Evolutionary conservation across 768 basidiomycete genomes (phyloP).

Genomic region (Hemileccinum impolitum): DNA sequence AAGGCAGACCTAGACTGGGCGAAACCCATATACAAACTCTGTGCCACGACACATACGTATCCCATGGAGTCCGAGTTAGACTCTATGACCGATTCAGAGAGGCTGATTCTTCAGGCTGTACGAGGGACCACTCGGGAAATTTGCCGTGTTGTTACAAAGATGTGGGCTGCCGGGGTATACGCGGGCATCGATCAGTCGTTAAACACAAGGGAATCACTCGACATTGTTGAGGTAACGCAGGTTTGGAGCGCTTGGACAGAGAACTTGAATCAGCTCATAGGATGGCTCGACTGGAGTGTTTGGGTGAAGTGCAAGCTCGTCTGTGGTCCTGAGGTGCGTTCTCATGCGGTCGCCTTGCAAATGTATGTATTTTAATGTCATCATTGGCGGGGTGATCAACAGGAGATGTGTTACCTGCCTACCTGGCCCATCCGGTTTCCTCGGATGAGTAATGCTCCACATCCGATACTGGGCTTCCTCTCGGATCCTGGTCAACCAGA

Average conservation of each 20-base stretch:
- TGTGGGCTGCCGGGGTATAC: conserved; percentile 27
- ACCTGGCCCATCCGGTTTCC: conserved; percentile 7
- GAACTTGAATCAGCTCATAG: conserved; percentile 36
- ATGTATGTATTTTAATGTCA: neutral
- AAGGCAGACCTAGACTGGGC: conserved; percentile 21
- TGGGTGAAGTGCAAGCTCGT: conserved; percentile 47
- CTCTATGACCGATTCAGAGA: conserved; percentile 26
- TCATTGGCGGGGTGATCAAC: neutral
- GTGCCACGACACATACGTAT: conserved; percentile 23
- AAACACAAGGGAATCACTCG: neutral
- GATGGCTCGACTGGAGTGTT: conserved; percentile 49
- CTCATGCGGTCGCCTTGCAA: too few species aligned
- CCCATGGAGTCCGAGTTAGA: neutral
- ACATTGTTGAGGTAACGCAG: neutral
- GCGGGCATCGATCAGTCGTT: conserved; percentile 8
- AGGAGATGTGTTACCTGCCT: conserved; percentile 19
- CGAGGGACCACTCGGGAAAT: conserved; percentile 40
- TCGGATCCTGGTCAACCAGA: neutral
- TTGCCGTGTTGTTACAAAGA: conserved; percentile 40
- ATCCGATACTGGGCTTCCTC: neutral
- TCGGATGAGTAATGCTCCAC: neutral
- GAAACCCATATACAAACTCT: conserved; percentile 22
- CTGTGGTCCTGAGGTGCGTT: conserved; percentile 42
- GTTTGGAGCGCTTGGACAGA: conserved; percentile 32
- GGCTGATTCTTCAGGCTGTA: conserved; percentile 21